These are phyloP conservation scores for Wickerhamomyces canadensis DNA, from an alignment of 805 yeast genomes.

Conservation along the genomic window DNA sequence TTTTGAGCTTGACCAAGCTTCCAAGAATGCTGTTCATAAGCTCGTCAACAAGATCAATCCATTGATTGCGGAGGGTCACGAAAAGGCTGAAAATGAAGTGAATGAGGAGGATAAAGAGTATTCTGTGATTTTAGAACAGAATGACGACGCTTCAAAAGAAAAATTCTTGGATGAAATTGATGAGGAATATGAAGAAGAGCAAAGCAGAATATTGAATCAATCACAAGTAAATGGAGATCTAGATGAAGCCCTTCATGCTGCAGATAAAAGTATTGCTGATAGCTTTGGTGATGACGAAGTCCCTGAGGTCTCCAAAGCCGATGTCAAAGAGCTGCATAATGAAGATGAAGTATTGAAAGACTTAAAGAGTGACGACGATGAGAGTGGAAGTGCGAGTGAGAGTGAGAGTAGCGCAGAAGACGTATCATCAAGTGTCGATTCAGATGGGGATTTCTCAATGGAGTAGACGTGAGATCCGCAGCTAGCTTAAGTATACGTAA, in stretches of 20 bases:
- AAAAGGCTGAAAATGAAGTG: constrained; percentile 11
- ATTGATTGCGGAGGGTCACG: constrained; percentile 15
- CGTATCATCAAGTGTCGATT: too few species aligned
- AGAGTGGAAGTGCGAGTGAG: neutral
- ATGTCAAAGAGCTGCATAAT: too few species aligned
- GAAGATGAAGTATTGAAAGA: neutral
- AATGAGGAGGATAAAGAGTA: constrained; percentile 21
- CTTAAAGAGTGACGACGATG: neutral
- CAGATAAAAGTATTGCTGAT: too few species aligned
- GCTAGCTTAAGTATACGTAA: neutral
- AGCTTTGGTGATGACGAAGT: too few species aligned
- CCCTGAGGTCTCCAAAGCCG: too few species aligned
- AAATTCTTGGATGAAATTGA: constrained; percentile 9
- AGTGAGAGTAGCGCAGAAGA: too few species aligned
- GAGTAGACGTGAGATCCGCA: neutral
- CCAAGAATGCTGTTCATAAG: constrained; percentile 30
- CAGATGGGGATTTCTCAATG: constrained; percentile 7
- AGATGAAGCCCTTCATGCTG: too few species aligned
- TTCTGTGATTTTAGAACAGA: constrained; percentile 21
- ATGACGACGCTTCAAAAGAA: constrained; percentile 18
- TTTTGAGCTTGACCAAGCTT: constrained; percentile 25
- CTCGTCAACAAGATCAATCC: constrained; percentile 21
- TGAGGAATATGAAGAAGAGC: constrained; percentile 22
- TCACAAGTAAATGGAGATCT: neutral
- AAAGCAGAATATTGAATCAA: neutral